Base-by-base conservation (phyloP, 2,329 filamentous ascomycete species). In the Microdochium nivale region DNA sequence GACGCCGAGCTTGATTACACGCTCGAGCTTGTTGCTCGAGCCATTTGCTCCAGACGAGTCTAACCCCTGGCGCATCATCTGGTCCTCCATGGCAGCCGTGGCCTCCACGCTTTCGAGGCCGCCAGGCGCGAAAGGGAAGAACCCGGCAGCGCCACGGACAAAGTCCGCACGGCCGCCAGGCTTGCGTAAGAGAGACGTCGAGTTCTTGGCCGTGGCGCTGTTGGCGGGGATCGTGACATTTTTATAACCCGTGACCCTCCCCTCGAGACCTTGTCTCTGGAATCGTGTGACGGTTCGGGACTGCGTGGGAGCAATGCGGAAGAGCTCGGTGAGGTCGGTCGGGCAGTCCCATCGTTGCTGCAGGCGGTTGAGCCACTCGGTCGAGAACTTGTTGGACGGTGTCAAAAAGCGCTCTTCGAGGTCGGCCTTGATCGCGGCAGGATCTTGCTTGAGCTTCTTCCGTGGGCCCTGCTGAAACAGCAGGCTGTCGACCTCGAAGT, bases 281-380 rank as follows among this genome's bases (percentile, higher is more conserved):
- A 99, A 99, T 27, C 94, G 84, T 25, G 90, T 96, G 59, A 96
- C 86, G n/a, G 91, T 97, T 53, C 94, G 83, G 16, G 90, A 92
- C 70, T 97, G 94, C 0, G 92, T 95, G 3, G 90, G 88, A 1
- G 90, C 90, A 51, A 97, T 79, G 56, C 86, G 82, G 69, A 95
- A 96, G 19, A 97, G 79, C 52, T 90, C 84, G n/a, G 83, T 80
- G 65, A 91, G 87, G 61, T 96, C 86, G 35, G 84, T 80, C 3
- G 88, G 81, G 52, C 83, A 78, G 56, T 96, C 88, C 94, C 92
- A 99, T 62, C 79, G 75, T 77, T 92, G 89, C 70, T 99, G 94
- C 44, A 97, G 71, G 51, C 81, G 80, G 67, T 96, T 90, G 53
- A 99, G 79, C 90, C 94, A 97, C 62, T 87, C 84, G 3, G 81